phyloP scores from a whole-genome alignment of 305 asterid species.

The Rubia tinctorum region DNA sequence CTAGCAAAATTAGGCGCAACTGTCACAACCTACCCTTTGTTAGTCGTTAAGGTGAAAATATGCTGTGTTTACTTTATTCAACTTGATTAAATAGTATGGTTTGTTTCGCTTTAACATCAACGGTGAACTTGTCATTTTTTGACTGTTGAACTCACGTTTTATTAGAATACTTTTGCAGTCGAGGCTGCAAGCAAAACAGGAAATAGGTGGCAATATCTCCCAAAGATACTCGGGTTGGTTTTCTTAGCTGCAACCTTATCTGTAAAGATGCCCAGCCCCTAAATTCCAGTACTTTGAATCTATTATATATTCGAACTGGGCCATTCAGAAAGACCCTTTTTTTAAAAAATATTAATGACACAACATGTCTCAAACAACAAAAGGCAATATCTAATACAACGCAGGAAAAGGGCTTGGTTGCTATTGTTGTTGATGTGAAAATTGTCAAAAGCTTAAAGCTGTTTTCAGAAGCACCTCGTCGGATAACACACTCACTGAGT shows the following conservation, averaged over 20 bases:
- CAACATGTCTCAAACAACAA: background rate
- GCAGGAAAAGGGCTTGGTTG: background rate
- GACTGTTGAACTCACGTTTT: background rate
- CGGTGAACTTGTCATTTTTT: background rate
- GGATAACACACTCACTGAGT: too few species aligned
- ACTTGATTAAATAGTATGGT: background rate
- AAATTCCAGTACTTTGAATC: background rate
- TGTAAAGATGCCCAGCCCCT: background rate
- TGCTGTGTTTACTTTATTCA: background rate
- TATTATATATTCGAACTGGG: background rate
- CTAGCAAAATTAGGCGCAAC: constrained; percentile 96
- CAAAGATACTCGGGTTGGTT: constrained; percentile 76
- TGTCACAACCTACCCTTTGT: constrained; percentile 78
- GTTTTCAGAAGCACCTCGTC: too few species aligned
- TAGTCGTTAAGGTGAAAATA: constrained; percentile 78
- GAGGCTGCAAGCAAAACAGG: constrained; percentile 96
- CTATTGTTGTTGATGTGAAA: background rate
- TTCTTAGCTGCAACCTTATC: constrained; percentile 2
- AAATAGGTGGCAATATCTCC: constrained; percentile 68
- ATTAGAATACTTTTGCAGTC: constrained; percentile 51
- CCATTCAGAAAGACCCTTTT: background rate
- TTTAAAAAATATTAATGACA: background rate
- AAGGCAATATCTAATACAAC: background rate
- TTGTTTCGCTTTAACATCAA: background rate
- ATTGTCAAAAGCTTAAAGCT: background rate